phyloP scores from a whole-genome alignment of 805 yeast genomes.

The Candida loeiensis region DNA sequence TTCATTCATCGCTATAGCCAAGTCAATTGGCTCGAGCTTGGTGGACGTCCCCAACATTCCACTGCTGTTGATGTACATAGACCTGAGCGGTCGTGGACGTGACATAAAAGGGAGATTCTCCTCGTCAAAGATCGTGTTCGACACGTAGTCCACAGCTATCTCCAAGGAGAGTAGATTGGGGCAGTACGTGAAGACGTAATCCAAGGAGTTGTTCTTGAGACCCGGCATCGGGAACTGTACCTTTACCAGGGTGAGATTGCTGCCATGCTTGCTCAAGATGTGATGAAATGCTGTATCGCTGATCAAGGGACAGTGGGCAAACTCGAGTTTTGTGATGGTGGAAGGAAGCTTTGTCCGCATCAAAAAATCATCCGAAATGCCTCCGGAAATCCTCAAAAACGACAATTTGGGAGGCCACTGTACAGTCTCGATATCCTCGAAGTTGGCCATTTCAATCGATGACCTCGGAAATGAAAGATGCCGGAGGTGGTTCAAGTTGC shows the following conservation, averaged over 20 bases:
- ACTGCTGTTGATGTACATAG: slow-evolving; percentile 72
- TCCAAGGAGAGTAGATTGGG: slow-evolving; percentile 64
- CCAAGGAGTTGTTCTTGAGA: slow-evolving; percentile 64
- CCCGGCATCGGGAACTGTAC: slow-evolving; percentile 90
- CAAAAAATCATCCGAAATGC: slow-evolving; percentile 79
- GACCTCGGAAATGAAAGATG: slow-evolving; percentile 86
- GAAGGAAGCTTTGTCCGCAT: slow-evolving; percentile 66
- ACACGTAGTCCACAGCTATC: slow-evolving; percentile 75
- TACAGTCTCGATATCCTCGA: slow-evolving; percentile 52
- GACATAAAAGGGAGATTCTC: slow-evolving; percentile 23
- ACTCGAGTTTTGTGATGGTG: slow-evolving; percentile 65
- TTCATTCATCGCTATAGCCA: slow-evolving; percentile 80
- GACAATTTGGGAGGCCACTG: slow-evolving; percentile 78
- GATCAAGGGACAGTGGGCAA: slow-evolving; percentile 84
- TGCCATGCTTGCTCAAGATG: slow-evolving; percentile 63
- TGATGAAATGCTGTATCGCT: slow-evolving; percentile 61
- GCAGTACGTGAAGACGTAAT: slow-evolving; percentile 69
- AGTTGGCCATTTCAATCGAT: slow-evolving; percentile 49
- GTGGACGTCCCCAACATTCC: slow-evolving; percentile 83
- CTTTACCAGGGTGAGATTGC: slow-evolving; percentile 55
- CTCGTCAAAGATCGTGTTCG: slow-evolving; percentile 40
- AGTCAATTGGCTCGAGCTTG: slow-evolving; percentile 82
- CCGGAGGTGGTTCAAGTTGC: slow-evolving; percentile 57
- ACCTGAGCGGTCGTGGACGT: slow-evolving; percentile 48
- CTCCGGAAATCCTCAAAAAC: slow-evolving; percentile 80